Base-by-base conservation (phyloP, 1,139 yeast species). In the Kurtzmaniella quercitrusa region DNA sequence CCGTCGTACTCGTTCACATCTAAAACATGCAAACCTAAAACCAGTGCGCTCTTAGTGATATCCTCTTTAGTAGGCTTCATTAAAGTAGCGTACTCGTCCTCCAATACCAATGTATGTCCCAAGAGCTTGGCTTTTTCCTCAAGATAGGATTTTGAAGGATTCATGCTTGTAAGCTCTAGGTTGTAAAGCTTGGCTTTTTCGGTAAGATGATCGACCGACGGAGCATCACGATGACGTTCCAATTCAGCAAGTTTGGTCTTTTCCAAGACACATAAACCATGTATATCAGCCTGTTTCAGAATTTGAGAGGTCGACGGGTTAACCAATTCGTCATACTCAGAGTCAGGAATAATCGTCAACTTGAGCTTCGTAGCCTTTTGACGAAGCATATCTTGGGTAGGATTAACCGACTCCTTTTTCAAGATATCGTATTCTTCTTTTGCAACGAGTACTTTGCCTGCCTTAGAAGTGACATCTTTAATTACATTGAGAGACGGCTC, bases 41-140 rank as follows among this genome's bases (percentile, higher is more conserved):
- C 35, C 2, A 33, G 17, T 4, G 56, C 53, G 15, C 42, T 50
- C 7, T 39, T 30, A 5, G 28, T 38, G 14, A 58, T 21, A 14
- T 47, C 46, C 2, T 49, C 56, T 14, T 54, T 15, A 15, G 45
- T 40, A 3, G 63, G 63, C 3, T 44, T 28, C 33, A 46, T 42
- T 43, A 56, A 33, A 2, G 26, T 37, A 3, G 47, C 46, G 30
- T 52, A 60, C 7, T 64, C 68, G 8, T 48, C 48, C 3, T 42
- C 50, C 2, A 55, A 43, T 38, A 75, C 34, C 2, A 75, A 46
- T 7, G 52, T 52, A 30, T 60, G 55, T 2, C 67, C 67, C 14
- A 56, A 43, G 16, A 47, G 51, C 2, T 47, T 39, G 0, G 78
- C 75, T 42, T 63, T 61, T 5, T 55, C 56, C 12, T 49, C 52